Base-by-base conservation (phyloP, 768 basidiomycete genomes). In the Trametopsis cervina region DNA sequence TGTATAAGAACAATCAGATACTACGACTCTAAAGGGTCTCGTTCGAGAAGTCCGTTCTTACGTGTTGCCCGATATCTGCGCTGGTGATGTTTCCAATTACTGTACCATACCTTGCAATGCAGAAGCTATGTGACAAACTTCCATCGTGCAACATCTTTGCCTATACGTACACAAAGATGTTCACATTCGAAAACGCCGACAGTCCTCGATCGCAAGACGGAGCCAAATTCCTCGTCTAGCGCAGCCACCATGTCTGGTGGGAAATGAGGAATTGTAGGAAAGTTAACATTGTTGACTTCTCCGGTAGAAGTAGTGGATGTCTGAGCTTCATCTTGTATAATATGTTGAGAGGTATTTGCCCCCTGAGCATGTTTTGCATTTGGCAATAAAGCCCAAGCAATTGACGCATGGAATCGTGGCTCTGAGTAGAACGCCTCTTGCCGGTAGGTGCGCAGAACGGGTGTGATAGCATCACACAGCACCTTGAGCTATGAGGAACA, bases 401-500 rank as follows among this genome's bases (percentile, higher is more conserved):
- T 80, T 2, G 91, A 94, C 11, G 86, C 76, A 60, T 97, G 94
- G 59, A 93, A 96, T 39, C 83, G 78, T 17, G 94, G 91, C 24
- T 78, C 68, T 26, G 69, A 58, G 66, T 97, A 95, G 65, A 89
- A 96, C 47, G 77, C 74, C 54, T 83, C 81, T 55, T 94, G 85
- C 45, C 83, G 81, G 26, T 89, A 68, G 2, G 64, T 60, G 23
- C 66, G 67, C 40, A 95, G 67, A 5, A 72, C 68, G 1, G 85
- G 83, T 4, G 74, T 69, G 36, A 96, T 64, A 20, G 70, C 68
- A 41, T 76, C 68, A 1, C 78, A 69, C 37, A 92, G 65, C 6
- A 61, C 57, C 50, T 68, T 66, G 11, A 93, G 65, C 93, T 95
- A 56, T n/a, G 45, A 51, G 37, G 13, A 52, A 52, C 42, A 57